These are phyloP conservation scores for Boehmeria nivea DNA, from an alignment of 306 rosid species.

Conservation along the genomic window DNA sequence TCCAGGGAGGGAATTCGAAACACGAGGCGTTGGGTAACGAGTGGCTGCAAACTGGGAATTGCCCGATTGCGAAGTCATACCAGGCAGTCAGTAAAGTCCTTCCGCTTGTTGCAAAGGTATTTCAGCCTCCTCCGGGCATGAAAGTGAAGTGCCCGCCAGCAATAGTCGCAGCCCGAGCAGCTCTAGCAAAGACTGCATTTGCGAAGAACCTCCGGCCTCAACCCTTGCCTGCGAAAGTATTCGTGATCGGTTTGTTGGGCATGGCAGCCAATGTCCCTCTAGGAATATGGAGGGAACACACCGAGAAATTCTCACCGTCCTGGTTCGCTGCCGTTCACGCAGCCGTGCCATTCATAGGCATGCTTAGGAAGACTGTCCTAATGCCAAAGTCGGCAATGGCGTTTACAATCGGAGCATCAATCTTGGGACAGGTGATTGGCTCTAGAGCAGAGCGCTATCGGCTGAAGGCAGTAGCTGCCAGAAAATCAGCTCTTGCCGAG, in stretches of 20 bases:
- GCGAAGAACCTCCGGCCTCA: constrained; percentile 96
- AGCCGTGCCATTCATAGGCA: constrained; percentile 96
- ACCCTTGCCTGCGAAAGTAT: constrained; percentile 80
- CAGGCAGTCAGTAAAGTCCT: constrained; percentile 78
- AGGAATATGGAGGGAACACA: constrained; percentile 97
- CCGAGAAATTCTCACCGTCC: constrained; percentile 83
- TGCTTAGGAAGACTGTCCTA: constrained; percentile 79
- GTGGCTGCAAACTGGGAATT: constrained; percentile 83
- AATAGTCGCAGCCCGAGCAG: constrained; percentile 87
- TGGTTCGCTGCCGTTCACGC: constrained; percentile 98
- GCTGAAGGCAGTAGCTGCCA: constrained; percentile 46
- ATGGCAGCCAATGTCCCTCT: constrained; percentile 96
- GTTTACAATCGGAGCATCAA: constrained; percentile 87
- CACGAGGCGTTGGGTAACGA: constrained; percentile 80
- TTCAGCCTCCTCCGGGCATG: constrained; percentile 83
- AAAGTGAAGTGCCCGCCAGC: constrained; percentile 71
- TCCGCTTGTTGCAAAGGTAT: constrained; percentile 85
- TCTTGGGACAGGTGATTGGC: constrained; percentile 89
- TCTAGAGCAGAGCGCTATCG: constrained; percentile 86
- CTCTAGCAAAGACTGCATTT: constrained; percentile 77
- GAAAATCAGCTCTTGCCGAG: constrained; percentile 31
- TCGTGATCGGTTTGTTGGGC: constrained; percentile 80
- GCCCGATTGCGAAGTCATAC: constrained; percentile 93
- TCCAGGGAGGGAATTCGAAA: constrained; percentile 65
- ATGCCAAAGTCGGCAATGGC: constrained; percentile 99